Base-by-base conservation (phyloP, 805 yeast species). In the Metschnikowia amazonensis region DNA sequence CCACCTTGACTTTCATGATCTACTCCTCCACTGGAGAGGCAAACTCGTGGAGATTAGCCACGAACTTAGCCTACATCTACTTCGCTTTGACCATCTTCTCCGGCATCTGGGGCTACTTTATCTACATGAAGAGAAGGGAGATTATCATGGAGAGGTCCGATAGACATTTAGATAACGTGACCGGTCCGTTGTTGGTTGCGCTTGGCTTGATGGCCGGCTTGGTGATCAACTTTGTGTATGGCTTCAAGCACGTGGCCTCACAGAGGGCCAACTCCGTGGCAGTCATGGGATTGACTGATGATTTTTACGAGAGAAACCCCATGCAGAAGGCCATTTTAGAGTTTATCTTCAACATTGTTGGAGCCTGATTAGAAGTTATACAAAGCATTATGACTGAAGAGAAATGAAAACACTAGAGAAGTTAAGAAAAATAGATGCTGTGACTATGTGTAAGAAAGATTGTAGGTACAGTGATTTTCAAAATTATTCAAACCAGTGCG, bases 61-160 rank as follows among this genome's bases (percentile, higher is more conserved):
- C 79, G 17, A 58, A 66, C 43, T 69, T 90, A 56, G 95, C 98
- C 0, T 87, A 86, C 63, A 62, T 81, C 35, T 85, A 90, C 69
- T 90, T 92, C 64, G 83, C 67, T 0, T 71, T 94, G 56, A 89
- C 98, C 0, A 54, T 92, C 17, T 89, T 90, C 63, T 75, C 89
- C 35, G 92, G 95, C 36, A 55, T 80, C 23, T 92, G 99, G 99
- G 96, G 96, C 23, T 92, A 89, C 67, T 75, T 70, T 50, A 80
- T 86, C 44, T 92, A 86, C 67, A 67, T 80, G 60, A 75, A 72
- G 53, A 79, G 99, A 62, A 71, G 90, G 53, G 74, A 73, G 28
- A 75, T 84, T 45, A 94, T 92, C 62, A 79, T 75, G 62, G 82
- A 81, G 63, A 81, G 98, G 65, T 84, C 89, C 23, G 95, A 92